These are phyloP conservation scores for Microcyclospora pomicola DNA, from an alignment of 2,329 filamentous ascomycete genomes.

Conservation along the genomic window DNA sequence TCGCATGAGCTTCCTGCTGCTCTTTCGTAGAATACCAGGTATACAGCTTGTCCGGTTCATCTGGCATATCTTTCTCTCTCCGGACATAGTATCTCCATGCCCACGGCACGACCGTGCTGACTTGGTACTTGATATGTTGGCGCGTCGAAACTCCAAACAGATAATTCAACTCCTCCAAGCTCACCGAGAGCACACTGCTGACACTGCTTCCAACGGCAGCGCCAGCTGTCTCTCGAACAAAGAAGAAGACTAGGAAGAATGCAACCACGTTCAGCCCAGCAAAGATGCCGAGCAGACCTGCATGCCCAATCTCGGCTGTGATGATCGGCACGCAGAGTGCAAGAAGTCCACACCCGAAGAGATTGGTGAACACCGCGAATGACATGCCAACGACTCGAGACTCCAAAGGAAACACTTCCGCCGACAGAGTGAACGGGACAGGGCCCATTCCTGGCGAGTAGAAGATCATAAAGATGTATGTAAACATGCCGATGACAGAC, in stretches of 20 bases:
- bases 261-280: slow-evolving; percentile 18
- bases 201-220: slow-evolving; percentile 9
- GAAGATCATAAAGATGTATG: slow-evolving; percentile 38
- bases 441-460: slow-evolving; percentile 27
- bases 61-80: background rate
- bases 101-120: slow-evolving; percentile 6
- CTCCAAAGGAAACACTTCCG: slow-evolving; percentile 57
- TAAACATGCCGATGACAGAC: slow-evolving; percentile 41
- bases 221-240: slow-evolving; percentile 19
- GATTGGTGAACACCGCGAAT: slow-evolving; percentile 41
- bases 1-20: too few species aligned
- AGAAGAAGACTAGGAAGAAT: slow-evolving; percentile 19
- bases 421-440: slow-evolving; percentile 54
- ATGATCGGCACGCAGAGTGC: slow-evolving; percentile 17
- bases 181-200: slow-evolving; percentile 11
- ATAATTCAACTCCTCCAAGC: slow-evolving; percentile 21
- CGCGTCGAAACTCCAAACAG: slow-evolving; percentile 14
- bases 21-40: slow-evolving; percentile 1
- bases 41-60: slow-evolving; percentile 5
- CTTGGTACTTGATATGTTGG: slow-evolving; percentile 9
- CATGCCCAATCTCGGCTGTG: slow-evolving; percentile 10
- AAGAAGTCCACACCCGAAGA: slow-evolving; percentile 18
- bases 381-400: slow-evolving; percentile 55
- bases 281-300: slow-evolving; percentile 17
- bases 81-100: slow-evolving; percentile 4